Evolutionary conservation across 129 eudicot genomes (phyloP).

Genomic region (Tagetes erecta): DNA sequence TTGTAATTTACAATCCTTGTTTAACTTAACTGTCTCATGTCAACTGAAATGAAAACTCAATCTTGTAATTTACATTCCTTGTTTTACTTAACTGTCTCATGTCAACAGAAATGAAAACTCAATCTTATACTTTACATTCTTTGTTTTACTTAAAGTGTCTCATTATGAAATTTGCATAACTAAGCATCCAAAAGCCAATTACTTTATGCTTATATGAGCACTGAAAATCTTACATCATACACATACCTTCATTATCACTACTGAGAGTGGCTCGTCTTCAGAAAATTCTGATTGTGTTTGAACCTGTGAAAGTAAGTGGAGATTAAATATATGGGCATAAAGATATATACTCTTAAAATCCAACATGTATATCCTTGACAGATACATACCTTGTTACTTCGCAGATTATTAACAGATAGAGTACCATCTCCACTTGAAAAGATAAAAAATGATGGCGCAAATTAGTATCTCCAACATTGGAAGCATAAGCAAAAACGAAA

Average conservation of each 20-base stretch:
- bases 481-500: background rate
- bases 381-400: slow-evolving; percentile 76
- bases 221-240: background rate
- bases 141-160: background rate
- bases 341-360: background rate
- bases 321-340: slow-evolving; percentile 6
- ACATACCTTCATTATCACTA: slow-evolving; percentile 91
- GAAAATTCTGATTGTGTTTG: slow-evolving; percentile 95
- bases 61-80: background rate
- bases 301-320: slow-evolving; percentile 45
- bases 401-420: slow-evolving; percentile 86
- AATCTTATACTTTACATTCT: background rate
- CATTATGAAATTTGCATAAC: background rate
- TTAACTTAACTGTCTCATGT: background rate
- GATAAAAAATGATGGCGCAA: slow-evolving; percentile 10
- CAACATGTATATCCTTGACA: background rate
- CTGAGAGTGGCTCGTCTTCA: slow-evolving; percentile 91
- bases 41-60: background rate
- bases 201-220: background rate
- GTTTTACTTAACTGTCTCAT: background rate
- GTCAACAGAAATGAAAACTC: background rate
- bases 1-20: background rate
- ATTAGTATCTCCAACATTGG: slow-evolving; percentile 8
- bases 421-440: slow-evolving; percentile 90
- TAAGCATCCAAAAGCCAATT: background rate